Conservation (phyloP, 495 filamentous ascomycete genomes). For the Cairneyella variabilis region DNA sequence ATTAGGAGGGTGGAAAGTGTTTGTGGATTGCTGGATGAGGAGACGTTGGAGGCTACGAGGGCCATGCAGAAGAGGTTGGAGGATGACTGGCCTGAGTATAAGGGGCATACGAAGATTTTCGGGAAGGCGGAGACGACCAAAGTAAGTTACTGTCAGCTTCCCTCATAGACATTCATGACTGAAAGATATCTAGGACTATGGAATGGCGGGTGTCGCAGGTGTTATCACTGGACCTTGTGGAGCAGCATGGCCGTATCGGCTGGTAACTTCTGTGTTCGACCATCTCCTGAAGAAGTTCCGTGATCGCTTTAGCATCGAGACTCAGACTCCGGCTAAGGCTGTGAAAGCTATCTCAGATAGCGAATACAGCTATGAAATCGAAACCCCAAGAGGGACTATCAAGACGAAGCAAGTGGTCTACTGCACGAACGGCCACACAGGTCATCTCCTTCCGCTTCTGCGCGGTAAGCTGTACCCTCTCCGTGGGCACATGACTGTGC, state of each 20-base stretch:
- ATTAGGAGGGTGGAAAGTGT: conserved; percentile 5
- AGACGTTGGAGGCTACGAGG: background rate
- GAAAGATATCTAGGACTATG: background rate
- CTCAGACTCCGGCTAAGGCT: conserved; percentile 57
- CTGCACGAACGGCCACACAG: conserved; percentile 72
- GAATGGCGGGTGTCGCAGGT: conserved; percentile 28
- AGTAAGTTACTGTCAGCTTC: background rate
- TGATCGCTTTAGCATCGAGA: conserved; percentile 61
- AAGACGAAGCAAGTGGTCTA: conserved; percentile 58
- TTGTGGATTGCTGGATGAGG: background rate
- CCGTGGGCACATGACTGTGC: conserved; percentile 65
- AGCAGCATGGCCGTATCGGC: conserved; percentile 72
- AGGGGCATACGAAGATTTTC: background rate
- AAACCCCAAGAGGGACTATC: conserved; percentile 61
- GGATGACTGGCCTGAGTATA: conserved; percentile 1
- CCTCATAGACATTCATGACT: background rate
- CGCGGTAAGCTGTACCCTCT: conserved; percentile 68
- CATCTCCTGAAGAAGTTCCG: conserved; percentile 38
- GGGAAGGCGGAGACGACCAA: conserved; percentile 1
- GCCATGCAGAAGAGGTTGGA: background rate
- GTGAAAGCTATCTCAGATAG: conserved; percentile 25
- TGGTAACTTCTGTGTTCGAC: conserved; percentile 61
- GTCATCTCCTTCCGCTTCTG: conserved; percentile 65
- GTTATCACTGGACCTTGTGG: conserved; percentile 43
- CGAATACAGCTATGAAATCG: conserved; percentile 41